Evolutionary conservation across 129 eudicot species (phyloP).

Genomic region (Chrysanthemum seticuspe): DNA sequence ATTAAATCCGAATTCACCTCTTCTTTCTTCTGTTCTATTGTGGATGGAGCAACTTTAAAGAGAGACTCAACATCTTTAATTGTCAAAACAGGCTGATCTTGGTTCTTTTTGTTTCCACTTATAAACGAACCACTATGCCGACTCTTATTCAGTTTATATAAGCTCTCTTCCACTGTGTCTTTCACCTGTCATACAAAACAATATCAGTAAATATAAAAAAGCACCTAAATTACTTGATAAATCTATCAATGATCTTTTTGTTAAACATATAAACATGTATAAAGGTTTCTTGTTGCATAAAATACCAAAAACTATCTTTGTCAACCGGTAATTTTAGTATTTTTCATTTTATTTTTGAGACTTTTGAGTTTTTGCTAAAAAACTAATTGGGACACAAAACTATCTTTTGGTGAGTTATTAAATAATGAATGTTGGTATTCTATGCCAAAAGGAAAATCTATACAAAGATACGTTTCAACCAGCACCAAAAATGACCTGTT

Average conservation of each 20-base stretch:
- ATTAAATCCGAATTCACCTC: constrained; percentile 41
- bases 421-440: background rate
- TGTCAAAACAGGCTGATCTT: constrained; percentile 84
- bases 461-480: too few relatives aligned
- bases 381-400: too few relatives aligned
- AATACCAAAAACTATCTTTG: too few relatives aligned
- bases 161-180: constrained; percentile 84
- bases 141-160: constrained; percentile 77
- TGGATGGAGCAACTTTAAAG: constrained; percentile 55
- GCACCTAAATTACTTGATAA: background rate
- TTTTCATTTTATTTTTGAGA: too few relatives aligned
- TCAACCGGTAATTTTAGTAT: too few relatives aligned
- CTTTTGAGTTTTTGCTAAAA: too few relatives aligned
- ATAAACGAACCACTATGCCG: constrained; percentile 54
- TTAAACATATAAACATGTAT: background rate
- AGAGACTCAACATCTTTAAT: constrained; percentile 82
- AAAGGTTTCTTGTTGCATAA: too few relatives aligned
- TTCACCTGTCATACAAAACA: constrained; percentile 58
- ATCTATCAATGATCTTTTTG: background rate
- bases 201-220: background rate
- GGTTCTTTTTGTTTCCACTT: constrained; percentile 85
- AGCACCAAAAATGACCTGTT: too few relatives aligned
- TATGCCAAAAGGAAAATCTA: too few relatives aligned
- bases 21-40: constrained; percentile 26
- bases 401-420: too few relatives aligned